Evolutionary conservation across 1,139 yeast species (phyloP), one percentile per base, ranked within the genome.

Genomic region (Geotrichum candidum): DNA sequence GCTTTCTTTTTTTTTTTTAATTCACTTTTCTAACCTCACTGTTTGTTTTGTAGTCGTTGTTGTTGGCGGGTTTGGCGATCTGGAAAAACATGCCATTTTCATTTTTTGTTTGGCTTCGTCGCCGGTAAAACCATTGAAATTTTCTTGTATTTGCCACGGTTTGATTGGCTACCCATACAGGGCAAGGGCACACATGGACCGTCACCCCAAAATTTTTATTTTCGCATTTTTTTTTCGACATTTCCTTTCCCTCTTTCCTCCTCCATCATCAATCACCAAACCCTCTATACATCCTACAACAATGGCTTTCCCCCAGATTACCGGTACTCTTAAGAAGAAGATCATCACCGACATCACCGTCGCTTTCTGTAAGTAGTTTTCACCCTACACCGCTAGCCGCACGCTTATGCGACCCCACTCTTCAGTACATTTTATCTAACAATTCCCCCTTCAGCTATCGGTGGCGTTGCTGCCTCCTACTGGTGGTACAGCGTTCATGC

Each of bases 231-330:
- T 59, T 41, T 31, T 18, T 10, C 41, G 10, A 46, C 61, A 33
- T 53, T 59, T 41, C 46, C 54, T 51, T 31, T 29, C 57, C 27
- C 50, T 33, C 15, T 53, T 52, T 53, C 33, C 52, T 41, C 53
- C 41, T 25, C 55, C 27, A 33, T 11, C 45, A 7, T 6, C 46
- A 22, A 22, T 6, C 13, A 27, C 7, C 18, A 41, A 41, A n/a
- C 48, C 52, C 13, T 25, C 15, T 22, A 27, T 9, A 46, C 51
- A 53, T 27, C 45, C 15, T 15, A n/a, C 51, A 38, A 81, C 69
- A 72, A 87, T 88, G 90, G 89, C 96, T 73, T 84, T 91, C 74
- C 90, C 96, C 74, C 96, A 97, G 72, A 90, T 92, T 73, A 84
- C 87, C 64, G 97, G 97, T 69, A 80, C 88, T 68, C 83, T 92